These are phyloP conservation scores for Colletotrichum australisinense DNA, from an alignment of 2,329 filamentous ascomycete species.

Conservation along the genomic window DNA sequence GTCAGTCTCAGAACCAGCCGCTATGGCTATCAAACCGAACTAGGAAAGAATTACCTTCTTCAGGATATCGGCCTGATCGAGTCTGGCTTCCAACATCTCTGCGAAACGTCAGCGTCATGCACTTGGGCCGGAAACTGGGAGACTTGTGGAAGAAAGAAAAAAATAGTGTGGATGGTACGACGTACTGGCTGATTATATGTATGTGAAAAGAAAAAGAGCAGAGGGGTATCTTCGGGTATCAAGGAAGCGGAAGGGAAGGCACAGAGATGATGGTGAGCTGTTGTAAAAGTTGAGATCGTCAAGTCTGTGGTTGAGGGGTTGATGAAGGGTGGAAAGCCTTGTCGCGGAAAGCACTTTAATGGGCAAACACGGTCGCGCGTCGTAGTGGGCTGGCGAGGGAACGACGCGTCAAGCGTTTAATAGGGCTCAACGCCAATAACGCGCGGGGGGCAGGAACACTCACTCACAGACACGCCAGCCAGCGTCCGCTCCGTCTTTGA, in stretches of 20 bases:
- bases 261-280: conserved; percentile 8
- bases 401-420: conserved; percentile 45
- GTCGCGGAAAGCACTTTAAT: conserved; percentile 47
- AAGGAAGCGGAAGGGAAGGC: conserved; percentile 8
- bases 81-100: conserved; percentile 93
- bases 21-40: not conserved
- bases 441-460: conserved; percentile 35
- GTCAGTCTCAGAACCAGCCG: conserved; percentile 28
- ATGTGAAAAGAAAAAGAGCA: conserved; percentile 6
- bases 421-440: conserved; percentile 44
- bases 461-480: not conserved
- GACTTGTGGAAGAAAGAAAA: not conserved
- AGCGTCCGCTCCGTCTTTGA: not conserved
- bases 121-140: not conserved
- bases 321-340: conserved; percentile 30
- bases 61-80: conserved; percentile 92
- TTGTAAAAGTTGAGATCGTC: not conserved
- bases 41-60: conserved; percentile 78
- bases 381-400: conserved; percentile 37
- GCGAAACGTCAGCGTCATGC: conserved; percentile 48
- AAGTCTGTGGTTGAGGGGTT: conserved; percentile 24
- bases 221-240: conserved; percentile 28
- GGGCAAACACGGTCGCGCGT: conserved; percentile 41
- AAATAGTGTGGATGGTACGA: not conserved
- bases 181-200: conserved; percentile 29